Conservation (phyloP, 306 rosid species). For the Sophora flavescens region DNA sequence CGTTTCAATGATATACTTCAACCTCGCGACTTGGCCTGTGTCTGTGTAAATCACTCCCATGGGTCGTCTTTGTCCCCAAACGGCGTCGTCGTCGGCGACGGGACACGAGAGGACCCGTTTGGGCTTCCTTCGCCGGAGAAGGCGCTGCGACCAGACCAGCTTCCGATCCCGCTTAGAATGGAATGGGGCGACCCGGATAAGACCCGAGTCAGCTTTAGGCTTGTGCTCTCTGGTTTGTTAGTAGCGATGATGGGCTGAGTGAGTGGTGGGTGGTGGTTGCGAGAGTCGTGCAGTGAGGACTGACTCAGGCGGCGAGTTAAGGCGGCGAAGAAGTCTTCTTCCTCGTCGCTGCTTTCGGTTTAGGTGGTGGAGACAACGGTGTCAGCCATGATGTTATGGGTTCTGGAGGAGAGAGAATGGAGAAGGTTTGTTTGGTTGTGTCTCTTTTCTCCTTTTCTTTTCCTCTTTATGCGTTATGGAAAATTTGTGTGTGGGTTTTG, state of each 20-base stretch:
- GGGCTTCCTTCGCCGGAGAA: slow-evolving; percentile 75
- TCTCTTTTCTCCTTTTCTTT: no score
- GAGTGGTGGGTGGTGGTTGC: slow-evolving; percentile 44
- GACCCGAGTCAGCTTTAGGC: slow-evolving; percentile 27
- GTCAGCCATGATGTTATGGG: no score
- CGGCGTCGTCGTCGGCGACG: slow-evolving; percentile 79
- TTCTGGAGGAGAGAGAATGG: no score
- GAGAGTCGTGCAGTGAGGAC: slow-evolving; percentile 57
- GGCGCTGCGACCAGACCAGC: slow-evolving; percentile 65
- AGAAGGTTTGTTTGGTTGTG: no score
- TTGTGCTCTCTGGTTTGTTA: slow-evolving; percentile 48
- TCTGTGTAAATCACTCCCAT: slow-evolving; percentile 79
- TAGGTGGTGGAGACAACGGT: no score
- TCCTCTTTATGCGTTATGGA: no score
- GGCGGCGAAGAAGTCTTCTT: no score
- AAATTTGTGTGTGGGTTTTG: no score
- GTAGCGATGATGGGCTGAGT: background rate
- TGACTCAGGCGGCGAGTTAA: no score
- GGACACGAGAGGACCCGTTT: slow-evolving; percentile 62
- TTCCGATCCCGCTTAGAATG: slow-evolving; percentile 68
- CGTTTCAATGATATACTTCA: slow-evolving; percentile 52
- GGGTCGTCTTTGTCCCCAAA: slow-evolving; percentile 58
- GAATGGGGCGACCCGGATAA: slow-evolving; percentile 83
- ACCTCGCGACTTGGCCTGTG: slow-evolving; percentile 79
- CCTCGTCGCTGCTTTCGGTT: no score